Evolutionary conservation across 306 rosid genomes (phyloP).

Genomic region (Trichosanthes cucumerina): DNA sequence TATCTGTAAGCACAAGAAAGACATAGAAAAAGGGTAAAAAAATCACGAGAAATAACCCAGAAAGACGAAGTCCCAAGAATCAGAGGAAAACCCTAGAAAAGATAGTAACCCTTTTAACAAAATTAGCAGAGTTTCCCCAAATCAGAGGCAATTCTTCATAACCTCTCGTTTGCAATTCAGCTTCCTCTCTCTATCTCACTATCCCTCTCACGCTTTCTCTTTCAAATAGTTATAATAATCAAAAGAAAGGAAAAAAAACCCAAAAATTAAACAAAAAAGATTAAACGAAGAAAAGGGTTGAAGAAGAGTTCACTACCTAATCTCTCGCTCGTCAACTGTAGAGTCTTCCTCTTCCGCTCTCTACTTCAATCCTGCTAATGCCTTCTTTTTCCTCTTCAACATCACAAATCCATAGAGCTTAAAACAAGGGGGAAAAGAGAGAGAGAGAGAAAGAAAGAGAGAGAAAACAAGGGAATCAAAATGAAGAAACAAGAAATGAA

Average conservation of each 20-base stretch:
- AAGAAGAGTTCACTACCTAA: conserved; percentile 38
- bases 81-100: conserved; percentile 69
- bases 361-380: conserved; percentile 7
- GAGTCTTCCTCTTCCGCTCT: conserved; percentile 20
- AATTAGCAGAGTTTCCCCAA: conserved; percentile 55
- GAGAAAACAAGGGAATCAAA: background rate
- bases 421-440: background rate
- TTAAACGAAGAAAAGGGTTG: conserved; percentile 1
- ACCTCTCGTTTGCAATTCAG: conserved; percentile 31
- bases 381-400: conserved; percentile 10
- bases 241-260: conserved; percentile 11
- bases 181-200: conserved; percentile 21
- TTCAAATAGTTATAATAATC: conserved; percentile 29
- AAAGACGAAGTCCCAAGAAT: conserved; percentile 55
- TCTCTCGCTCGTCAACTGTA: conserved; percentile 48
- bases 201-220: conserved; percentile 17
- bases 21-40: background rate
- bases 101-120: conserved; percentile 34
- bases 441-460: conserved; percentile 16
- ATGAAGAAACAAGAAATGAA: conserved; percentile 15
- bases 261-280: background rate
- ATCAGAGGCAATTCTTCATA: conserved; percentile 77
- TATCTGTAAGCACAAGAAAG: conserved; percentile 51
- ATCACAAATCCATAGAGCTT: conserved; percentile 39
- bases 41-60: conserved; percentile 65